Evolutionary conservation across 2,329 filamentous ascomycete species (phyloP).

Genomic region (Elsinoe fawcettii): DNA sequence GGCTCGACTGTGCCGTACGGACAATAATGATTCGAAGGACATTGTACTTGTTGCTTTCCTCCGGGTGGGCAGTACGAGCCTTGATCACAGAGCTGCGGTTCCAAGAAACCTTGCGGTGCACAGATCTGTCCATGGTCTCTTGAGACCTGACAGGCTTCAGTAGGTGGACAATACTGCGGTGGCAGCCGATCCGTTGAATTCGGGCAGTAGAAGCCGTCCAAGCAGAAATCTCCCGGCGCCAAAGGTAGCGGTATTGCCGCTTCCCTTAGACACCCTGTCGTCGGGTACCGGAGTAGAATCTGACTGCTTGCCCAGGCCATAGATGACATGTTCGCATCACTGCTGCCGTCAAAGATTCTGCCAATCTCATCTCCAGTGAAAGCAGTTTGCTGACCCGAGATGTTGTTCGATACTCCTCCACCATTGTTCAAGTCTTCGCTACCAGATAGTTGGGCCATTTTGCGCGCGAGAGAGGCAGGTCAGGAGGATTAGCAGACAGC

Average conservation of each 20-base stretch:
- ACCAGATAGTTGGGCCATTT: not conserved
- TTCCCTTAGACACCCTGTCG: conserved; percentile 5
- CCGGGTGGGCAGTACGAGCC: conserved; percentile 44
- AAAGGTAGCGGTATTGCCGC: not conserved
- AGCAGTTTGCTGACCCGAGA: not conserved
- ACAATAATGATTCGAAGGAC: conserved; percentile 45
- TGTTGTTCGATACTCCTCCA: not conserved
- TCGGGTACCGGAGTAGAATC: not conserved
- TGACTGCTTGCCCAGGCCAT: conserved; percentile 6
- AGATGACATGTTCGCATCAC: conserved; percentile 17
- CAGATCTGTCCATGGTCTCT: conserved; percentile 23
- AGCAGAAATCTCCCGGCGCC: conserved; percentile 1
- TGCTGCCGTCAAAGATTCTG: not conserved
- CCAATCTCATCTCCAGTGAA: conserved; percentile 3
- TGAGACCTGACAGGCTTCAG: conserved; percentile 21
- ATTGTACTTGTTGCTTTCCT: conserved; percentile 36
- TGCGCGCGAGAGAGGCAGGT: not conserved
- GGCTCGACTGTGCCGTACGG: conserved; percentile 43
- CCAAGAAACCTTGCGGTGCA: conserved; percentile 34
- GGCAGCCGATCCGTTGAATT: conserved; percentile 23
- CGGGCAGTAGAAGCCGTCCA: conserved; percentile 18
- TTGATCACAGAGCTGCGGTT: conserved; percentile 45
- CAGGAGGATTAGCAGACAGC: not conserved
- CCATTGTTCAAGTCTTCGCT: conserved; percentile 5
- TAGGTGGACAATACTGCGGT: conserved; percentile 28